Evolutionary conservation across 768 basidiomycete species (phyloP).

Genomic region (Jaapia argillacea): DNA sequence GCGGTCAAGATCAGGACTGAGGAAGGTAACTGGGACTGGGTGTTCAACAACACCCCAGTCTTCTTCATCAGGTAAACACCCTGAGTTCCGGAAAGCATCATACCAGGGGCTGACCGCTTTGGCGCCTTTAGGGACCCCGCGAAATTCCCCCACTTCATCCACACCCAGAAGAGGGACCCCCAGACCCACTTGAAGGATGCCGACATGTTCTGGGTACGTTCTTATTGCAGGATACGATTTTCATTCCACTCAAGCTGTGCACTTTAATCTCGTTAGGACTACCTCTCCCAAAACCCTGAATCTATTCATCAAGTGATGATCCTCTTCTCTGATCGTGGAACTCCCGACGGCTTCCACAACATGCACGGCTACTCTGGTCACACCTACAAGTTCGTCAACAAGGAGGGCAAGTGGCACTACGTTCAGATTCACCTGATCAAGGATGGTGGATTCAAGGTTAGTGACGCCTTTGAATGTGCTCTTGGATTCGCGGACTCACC

Average conservation of each 20-base stretch:
- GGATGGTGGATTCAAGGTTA: conserved; percentile 76
- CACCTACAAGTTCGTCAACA: conserved; percentile 83
- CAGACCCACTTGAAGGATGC: conserved; percentile 86
- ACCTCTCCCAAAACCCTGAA: conserved; percentile 80
- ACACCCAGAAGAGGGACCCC: conserved; percentile 87
- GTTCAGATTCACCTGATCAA: conserved; percentile 76
- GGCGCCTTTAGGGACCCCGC: conserved; percentile 43
- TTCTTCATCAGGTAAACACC: conserved; percentile 56
- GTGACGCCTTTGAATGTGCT: neutral
- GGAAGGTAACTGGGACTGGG: conserved; percentile 89
- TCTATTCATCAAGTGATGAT: conserved; percentile 87
- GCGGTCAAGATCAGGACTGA: conserved; percentile 84
- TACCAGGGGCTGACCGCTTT: neutral
- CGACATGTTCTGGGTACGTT: conserved; percentile 72
- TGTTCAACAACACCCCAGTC: conserved; percentile 87
- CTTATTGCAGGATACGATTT: neutral
- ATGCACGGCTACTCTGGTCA: conserved; percentile 93
- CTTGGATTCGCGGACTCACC: neutral
- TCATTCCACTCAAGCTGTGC: conserved; percentile 8
- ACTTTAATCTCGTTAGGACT: conserved; percentile 48
- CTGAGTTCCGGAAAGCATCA: neutral
- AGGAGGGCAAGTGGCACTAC: conserved; percentile 77
- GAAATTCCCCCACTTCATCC: conserved; percentile 92
- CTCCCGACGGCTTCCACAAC: conserved; percentile 80
- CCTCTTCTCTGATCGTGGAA: conserved; percentile 90